A percentile compares a stretch with the other conserved stretches of the same genome.
These are phyloP conservation scores for Fusarium sp. DNA, from an alignment of 2,329 filamentous ascomycete genomes.

Conservation along the genomic window DNA sequence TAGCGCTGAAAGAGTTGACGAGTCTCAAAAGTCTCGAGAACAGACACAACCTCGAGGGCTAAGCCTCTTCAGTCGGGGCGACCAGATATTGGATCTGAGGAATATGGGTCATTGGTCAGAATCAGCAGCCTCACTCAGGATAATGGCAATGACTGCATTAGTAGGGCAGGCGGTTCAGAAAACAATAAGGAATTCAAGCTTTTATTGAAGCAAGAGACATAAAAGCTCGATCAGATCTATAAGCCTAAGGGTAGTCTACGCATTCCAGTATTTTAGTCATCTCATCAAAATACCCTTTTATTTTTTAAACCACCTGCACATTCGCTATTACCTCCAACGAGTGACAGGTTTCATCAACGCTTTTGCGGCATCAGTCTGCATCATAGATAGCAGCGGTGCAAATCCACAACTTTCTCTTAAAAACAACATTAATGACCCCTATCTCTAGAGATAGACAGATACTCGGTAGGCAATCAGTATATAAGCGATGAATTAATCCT, in stretches of 20 bases:
- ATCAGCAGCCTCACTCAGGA: slow-evolving; percentile 10
- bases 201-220: too few species aligned
- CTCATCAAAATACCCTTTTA: too few species aligned
- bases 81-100: neutral
- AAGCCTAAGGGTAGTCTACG: too few species aligned
- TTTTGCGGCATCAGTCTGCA: neutral
- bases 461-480: neutral
- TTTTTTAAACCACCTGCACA: neutral
- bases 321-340: neutral
- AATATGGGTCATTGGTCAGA: neutral
- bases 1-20: slow-evolving; percentile 25
- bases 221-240: too few species aligned
- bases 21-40: too few species aligned
- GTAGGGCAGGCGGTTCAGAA: too few species aligned
- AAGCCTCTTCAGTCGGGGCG: too few species aligned
- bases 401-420: neutral
- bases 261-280: too few species aligned
- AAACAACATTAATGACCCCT: neutral
- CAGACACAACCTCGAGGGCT: neutral
- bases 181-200: too few species aligned
- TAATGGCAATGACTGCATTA: neutral
- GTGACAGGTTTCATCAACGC: neutral
- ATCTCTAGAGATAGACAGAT: neutral
- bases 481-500: neutral
- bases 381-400: neutral